Percentiles rank a stretch among this genome's conserved stretches.
Evolutionary conservation across 495 filamentous ascomycete species (phyloP).

Genomic region (Penicillium manginii): DNA sequence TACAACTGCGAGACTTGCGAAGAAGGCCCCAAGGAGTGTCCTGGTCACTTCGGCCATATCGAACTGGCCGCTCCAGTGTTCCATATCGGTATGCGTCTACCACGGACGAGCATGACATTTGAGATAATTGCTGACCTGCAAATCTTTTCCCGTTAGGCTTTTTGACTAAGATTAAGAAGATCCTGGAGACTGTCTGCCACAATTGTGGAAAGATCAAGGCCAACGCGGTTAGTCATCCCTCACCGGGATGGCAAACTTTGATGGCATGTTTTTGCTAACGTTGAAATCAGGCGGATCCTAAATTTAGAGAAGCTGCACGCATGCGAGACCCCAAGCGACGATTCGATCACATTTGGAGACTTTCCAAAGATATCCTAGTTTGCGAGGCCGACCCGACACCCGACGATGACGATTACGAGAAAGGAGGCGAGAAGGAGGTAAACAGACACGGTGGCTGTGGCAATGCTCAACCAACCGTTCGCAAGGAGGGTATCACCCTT

Average conservation of each 20-base stretch:
- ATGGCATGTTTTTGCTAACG: slow-evolving; percentile 65
- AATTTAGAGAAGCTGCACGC: slow-evolving; percentile 77
- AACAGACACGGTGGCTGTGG: slow-evolving; percentile 88
- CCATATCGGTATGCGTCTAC: slow-evolving; percentile 63
- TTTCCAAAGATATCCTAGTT: slow-evolving; percentile 82
- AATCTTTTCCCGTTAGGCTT: slow-evolving; percentile 64
- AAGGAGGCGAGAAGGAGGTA: slow-evolving; percentile 44
- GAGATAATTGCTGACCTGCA: slow-evolving; percentile 21
- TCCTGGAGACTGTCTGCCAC: slow-evolving; percentile 96
- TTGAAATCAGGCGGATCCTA: slow-evolving; percentile 71
- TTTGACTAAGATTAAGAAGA: slow-evolving; percentile 96
- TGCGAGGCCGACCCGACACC: slow-evolving; percentile 75
- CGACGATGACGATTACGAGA: slow-evolving; percentile 64
- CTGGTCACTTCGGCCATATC: slow-evolving; percentile 97
- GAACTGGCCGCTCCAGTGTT: slow-evolving; percentile 94
- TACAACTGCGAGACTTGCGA: slow-evolving; percentile 94
- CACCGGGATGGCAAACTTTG: slow-evolving; percentile 53
- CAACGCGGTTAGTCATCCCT: slow-evolving; percentile 87
- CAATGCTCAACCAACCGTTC: slow-evolving; percentile 83
- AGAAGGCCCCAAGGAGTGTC: slow-evolving; percentile 91
- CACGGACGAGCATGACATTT: neutral
- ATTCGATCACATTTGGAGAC: slow-evolving; percentile 84
- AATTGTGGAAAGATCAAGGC: slow-evolving; percentile 95
- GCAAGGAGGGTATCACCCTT: slow-evolving; percentile 81
- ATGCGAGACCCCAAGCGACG: slow-evolving; percentile 89